phyloP scores from a whole-genome alignment of 2,329 filamentous ascomycete species.

The Periconia sp. region DNA sequence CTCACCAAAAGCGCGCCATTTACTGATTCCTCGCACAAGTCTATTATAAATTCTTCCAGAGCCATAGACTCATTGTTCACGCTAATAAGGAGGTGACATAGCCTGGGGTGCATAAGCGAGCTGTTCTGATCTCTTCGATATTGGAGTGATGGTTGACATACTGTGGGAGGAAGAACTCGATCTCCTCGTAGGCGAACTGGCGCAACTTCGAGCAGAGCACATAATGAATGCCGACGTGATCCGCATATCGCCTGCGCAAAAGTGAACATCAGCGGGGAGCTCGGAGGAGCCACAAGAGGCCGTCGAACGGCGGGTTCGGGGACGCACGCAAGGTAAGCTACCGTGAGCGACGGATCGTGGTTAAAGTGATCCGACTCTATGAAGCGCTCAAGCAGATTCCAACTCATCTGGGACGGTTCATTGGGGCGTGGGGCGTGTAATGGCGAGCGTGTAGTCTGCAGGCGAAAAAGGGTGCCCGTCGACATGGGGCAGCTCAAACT shows the following conservation, averaged over 20 bases:
- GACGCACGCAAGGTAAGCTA: slow-evolving; percentile 85
- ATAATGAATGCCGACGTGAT: slow-evolving; percentile 90
- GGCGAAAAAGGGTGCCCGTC: slow-evolving; percentile 26
- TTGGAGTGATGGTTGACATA: slow-evolving; percentile 28
- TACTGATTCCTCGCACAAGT: slow-evolving; percentile 86
- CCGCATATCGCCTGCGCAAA: slow-evolving; percentile 75
- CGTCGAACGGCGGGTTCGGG: slow-evolving; percentile 33
- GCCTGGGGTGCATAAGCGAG: slow-evolving; percentile 52
- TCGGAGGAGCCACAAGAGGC: slow-evolving; percentile 20
- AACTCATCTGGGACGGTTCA: slow-evolving; percentile 60
- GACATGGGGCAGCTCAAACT: slow-evolving; percentile 15
- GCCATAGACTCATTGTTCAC: slow-evolving; percentile 93
- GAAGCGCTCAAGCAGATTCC: slow-evolving; percentile 88
- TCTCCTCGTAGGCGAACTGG: slow-evolving; percentile 88
- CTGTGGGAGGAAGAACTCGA: slow-evolving; percentile 87
- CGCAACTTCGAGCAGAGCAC: slow-evolving; percentile 87
- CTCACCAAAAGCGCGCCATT: slow-evolving; percentile 81
- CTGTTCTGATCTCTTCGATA: slow-evolving; percentile 21
- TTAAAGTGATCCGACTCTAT: slow-evolving; percentile 95
- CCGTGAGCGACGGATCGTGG: slow-evolving; percentile 85
- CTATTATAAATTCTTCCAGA: slow-evolving; percentile 83
- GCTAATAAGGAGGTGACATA: slow-evolving; percentile 87
- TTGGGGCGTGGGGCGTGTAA: slow-evolving; percentile 35
- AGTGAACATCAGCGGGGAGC: slow-evolving; percentile 21
- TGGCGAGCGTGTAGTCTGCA: background rate